A percentile compares a stretch with the other conserved stretches of the same genome.
These are phyloP conservation scores for Perkinsela sp. DNA, from an alignment of 208 protist species.

Conservation along the genomic window DNA sequence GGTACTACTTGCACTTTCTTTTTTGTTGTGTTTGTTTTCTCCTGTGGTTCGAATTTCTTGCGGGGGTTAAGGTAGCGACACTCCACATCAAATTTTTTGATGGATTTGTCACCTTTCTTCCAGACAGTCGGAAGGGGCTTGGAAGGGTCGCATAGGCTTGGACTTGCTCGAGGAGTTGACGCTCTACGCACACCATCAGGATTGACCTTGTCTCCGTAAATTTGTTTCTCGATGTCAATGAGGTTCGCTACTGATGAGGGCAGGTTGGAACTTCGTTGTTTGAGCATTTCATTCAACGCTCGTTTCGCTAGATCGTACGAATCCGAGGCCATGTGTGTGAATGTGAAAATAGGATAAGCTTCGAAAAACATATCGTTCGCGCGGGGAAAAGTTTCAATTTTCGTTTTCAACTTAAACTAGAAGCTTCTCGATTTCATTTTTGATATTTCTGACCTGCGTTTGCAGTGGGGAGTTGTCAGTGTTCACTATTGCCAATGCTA, in stretches of 20 bases:
- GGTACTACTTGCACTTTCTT: conserved; percentile 5
- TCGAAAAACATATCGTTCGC: not conserved
- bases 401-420: conserved; percentile 28
- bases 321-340: not conserved
- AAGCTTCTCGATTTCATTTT: conserved; percentile 87
- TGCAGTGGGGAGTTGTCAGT: conserved; percentile 83
- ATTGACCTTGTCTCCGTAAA: not conserved
- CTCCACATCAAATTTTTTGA: not conserved
- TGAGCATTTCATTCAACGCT: conserved; percentile 1
- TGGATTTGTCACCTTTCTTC: not conserved
- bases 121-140: not conserved
- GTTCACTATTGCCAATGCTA: conserved; percentile 79
- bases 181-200: not conserved
- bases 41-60: conserved; percentile 1
- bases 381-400: not conserved
- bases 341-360: not conserved
- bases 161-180: not conserved
- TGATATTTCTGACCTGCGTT: conserved; percentile 79
- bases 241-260: not conserved
- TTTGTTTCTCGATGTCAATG: not conserved
- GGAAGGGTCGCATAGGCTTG: not conserved
- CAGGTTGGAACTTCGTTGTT: not conserved
- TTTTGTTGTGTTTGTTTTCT: conserved; percentile 4
- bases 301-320: not conserved
- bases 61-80: not conserved